A percentile compares a stretch with the other conserved stretches of the same genome.
Conservation (phyloP, 345 rosid genomes). For the Brassica carinata region DNA sequence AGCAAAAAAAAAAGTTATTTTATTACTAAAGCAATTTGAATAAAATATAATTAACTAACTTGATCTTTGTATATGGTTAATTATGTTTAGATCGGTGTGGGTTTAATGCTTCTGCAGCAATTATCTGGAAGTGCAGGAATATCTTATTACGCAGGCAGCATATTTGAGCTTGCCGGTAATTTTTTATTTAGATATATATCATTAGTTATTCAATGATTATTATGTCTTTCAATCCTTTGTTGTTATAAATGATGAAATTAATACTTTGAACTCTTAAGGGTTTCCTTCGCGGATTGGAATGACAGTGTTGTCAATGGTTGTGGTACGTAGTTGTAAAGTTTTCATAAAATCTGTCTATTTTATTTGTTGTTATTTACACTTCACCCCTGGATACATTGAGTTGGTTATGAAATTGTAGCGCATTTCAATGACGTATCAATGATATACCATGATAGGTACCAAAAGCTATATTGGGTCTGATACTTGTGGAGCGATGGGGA, state of each 20-base stretch:
- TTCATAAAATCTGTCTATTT: background rate
- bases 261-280: background rate
- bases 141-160: slow-evolving; percentile 46
- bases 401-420: background rate
- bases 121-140: slow-evolving; percentile 54
- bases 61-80: background rate
- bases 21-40: background rate
- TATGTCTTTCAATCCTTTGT: background rate
- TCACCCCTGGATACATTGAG: background rate
- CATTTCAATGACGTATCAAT: background rate
- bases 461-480: slow-evolving; percentile 33
- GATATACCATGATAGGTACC: slow-evolving; percentile 25
- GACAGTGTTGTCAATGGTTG: slow-evolving; percentile 34
- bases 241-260: background rate
- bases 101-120: slow-evolving; percentile 67
- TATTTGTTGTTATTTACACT: background rate
- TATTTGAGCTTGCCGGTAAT: slow-evolving; percentile 60
- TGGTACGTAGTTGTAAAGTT: slow-evolving; percentile 18
- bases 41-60: background rate
- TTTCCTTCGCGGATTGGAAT: slow-evolving; percentile 41
- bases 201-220: background rate
- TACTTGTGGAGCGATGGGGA: slow-evolving; percentile 38
- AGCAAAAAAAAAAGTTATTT: background rate
- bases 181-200: background rate
- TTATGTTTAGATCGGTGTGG: slow-evolving; percentile 54